phyloP scores from a whole-genome alignment of 2,329 filamentous ascomycete genomes.

The Trichoderma atroviride region DNA sequence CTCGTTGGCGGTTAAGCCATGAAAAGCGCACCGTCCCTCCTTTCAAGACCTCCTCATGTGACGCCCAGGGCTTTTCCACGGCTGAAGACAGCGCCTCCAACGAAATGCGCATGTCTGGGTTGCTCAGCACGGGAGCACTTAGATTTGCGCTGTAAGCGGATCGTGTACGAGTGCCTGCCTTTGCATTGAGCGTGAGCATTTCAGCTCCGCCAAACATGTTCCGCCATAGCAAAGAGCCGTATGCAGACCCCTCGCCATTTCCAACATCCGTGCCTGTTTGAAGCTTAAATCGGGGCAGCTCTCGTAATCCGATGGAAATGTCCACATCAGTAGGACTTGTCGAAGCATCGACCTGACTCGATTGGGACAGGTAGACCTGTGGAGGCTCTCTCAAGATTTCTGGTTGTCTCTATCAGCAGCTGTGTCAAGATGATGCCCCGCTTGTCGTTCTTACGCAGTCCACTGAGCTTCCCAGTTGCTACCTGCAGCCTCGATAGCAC shows the following conservation, averaged over 20 bases:
- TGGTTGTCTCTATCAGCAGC: constrained; percentile 42
- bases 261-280: constrained; percentile 95
- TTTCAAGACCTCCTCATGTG: constrained; percentile 85
- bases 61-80: constrained; percentile 89
- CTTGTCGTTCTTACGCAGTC: constrained; percentile 66
- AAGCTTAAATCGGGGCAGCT: constrained; percentile 81
- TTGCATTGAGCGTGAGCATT: constrained; percentile 82
- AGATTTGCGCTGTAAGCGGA: constrained; percentile 89
- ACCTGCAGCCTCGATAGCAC: constrained; percentile 72
- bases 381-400: constrained; percentile 87
- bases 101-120: constrained; percentile 79
- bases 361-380: constrained; percentile 78
- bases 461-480: constrained; percentile 73
- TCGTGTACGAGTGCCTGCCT: constrained; percentile 83
- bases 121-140: constrained; percentile 78
- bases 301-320: constrained; percentile 78
- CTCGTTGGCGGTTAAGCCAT: constrained; percentile 67
- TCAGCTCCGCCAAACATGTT: constrained; percentile 96
- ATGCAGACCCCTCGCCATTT: constrained; percentile 91
- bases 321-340: constrained; percentile 78
- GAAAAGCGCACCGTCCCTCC: constrained; percentile 76
- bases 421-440: constrained; percentile 26
- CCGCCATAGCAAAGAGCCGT: constrained; percentile 81
- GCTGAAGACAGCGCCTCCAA: constrained; percentile 80
- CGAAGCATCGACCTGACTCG: constrained; percentile 67